Evolutionary conservation across 305 asterid species (phyloP).

Genomic region (Fraxinus sp.): DNA sequence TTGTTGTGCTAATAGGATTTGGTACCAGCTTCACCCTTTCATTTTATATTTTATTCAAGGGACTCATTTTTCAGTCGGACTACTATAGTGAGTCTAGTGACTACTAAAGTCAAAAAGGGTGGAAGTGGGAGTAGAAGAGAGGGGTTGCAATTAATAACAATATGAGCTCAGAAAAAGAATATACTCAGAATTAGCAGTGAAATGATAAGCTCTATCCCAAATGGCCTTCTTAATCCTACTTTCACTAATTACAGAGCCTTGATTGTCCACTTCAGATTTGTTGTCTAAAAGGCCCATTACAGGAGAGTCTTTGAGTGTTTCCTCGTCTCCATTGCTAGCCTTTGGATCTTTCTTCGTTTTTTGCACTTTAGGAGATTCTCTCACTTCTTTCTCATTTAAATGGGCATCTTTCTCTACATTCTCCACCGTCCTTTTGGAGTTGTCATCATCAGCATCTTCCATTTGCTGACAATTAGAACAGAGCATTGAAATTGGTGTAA

Average conservation of each 20-base stretch:
- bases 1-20: not conserved
- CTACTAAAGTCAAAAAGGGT: not conserved
- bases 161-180: slow-evolving; percentile 19
- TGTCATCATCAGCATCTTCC: slow-evolving; percentile 43
- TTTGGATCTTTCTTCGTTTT: slow-evolving; percentile 38
- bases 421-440: slow-evolving; percentile 34
- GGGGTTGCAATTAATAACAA: slow-evolving; percentile 1
- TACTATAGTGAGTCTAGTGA: not conserved
- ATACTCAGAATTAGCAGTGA: slow-evolving; percentile 67
- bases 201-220: slow-evolving; percentile 64
- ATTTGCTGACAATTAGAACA: slow-evolving; percentile 52
- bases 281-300: slow-evolving; percentile 71
- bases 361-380: slow-evolving; percentile 37
- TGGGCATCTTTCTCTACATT: slow-evolving; percentile 26
- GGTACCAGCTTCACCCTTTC: slow-evolving; percentile 8
- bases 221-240: slow-evolving; percentile 67
- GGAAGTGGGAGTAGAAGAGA: not conserved
- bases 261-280: slow-evolving; percentile 47
- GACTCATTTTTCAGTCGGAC: not conserved
- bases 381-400: slow-evolving; percentile 37
- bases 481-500: slow-evolving; percentile 19
- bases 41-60: not conserved
- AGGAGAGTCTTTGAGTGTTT: slow-evolving; percentile 75
- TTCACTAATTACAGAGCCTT: slow-evolving; percentile 46
- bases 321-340: slow-evolving; percentile 43